These are phyloP conservation scores for Aspergillus indologenus DNA, from an alignment of 495 filamentous ascomycete genomes.

Conservation along the genomic window DNA sequence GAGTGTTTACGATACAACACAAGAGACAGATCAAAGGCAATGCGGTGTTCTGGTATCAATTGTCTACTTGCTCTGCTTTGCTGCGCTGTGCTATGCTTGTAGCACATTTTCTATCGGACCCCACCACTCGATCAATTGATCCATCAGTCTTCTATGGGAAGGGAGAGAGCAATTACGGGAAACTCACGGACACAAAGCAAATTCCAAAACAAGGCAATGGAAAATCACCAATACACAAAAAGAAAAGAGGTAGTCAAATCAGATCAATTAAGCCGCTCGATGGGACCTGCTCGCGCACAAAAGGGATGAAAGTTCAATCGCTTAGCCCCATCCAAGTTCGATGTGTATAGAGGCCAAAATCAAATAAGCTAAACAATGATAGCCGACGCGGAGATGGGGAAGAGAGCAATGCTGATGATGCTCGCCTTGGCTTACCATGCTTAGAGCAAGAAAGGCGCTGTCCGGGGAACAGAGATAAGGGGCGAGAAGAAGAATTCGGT, in stretches of 20 bases:
- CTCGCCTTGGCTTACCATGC: not conserved
- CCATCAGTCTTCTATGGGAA: slow-evolving; percentile 17
- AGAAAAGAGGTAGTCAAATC: slow-evolving; percentile 6
- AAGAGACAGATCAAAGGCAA: not conserved
- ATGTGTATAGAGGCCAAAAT: slow-evolving; percentile 18
- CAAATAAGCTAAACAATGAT: slow-evolving; percentile 11
- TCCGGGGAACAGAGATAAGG: slow-evolving; percentile 10
- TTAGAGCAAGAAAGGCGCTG: not conserved
- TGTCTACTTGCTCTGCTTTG: slow-evolving; percentile 19
- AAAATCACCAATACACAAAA: slow-evolving; percentile 3
- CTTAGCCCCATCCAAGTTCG: slow-evolving; percentile 16
- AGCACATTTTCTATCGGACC: slow-evolving; percentile 20
- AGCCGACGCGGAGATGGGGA: slow-evolving; percentile 21
- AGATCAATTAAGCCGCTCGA: slow-evolving; percentile 21
- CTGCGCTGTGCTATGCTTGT: not conserved
- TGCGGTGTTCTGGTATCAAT: slow-evolving; percentile 22
- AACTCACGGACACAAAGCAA: slow-evolving; percentile 1
- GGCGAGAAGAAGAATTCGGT: slow-evolving; percentile 5
- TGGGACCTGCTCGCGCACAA: slow-evolving; percentile 17
- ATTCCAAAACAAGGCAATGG: not conserved
- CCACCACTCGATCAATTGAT: not conserved
- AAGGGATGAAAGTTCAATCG: slow-evolving; percentile 11
- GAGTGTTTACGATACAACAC: too few relatives aligned
- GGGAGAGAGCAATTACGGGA: not conserved
- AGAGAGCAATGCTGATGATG: slow-evolving; percentile 2